Conservation (phyloP, 2,329 filamentous ascomycete genomes). For the Aureobasidium musti region DNA sequence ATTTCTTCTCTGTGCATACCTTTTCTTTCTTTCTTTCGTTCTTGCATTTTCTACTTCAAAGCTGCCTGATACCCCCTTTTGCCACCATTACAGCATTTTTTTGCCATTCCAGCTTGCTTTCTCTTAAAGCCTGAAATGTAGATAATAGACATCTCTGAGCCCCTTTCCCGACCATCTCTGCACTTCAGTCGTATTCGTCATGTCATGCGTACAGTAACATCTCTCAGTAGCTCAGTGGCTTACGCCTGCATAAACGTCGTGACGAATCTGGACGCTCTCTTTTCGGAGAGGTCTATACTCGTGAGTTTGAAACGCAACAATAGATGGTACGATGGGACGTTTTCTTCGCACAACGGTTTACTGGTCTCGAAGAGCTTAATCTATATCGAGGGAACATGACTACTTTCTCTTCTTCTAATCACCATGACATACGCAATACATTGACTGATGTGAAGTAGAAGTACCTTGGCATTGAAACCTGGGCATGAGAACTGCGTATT, state of each 20-base stretch:
- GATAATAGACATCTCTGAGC: neutral
- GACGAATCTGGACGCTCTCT: neutral
- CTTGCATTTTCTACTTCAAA: neutral
- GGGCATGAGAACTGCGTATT: too few species aligned
- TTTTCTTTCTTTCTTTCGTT: neutral
- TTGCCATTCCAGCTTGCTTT: too few species aligned
- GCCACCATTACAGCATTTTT: neutral
- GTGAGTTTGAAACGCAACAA: slow-evolving; percentile 1
- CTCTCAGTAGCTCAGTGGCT: neutral
- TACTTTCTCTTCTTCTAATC: too few species aligned
- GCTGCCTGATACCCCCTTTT: slow-evolving; percentile 9
- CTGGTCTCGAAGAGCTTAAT: neutral
- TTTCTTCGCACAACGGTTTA: neutral
- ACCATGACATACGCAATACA: too few species aligned
- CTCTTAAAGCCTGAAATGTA: neutral
- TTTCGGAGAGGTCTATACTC: neutral
- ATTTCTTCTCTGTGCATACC: neutral
- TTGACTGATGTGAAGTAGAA: too few species aligned
- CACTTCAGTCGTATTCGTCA: neutral
- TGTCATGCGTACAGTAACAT: neutral
- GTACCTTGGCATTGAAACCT: too few species aligned
- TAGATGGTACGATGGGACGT: neutral
- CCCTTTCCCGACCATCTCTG: neutral
- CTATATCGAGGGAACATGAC: neutral
- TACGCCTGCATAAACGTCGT: neutral